Percentiles rank a stretch among this genome's conserved stretches.
Evolutionary conservation across 2,329 filamentous ascomycete genomes (phyloP).

Genomic region (Phyllosticta citrichinensis): DNA sequence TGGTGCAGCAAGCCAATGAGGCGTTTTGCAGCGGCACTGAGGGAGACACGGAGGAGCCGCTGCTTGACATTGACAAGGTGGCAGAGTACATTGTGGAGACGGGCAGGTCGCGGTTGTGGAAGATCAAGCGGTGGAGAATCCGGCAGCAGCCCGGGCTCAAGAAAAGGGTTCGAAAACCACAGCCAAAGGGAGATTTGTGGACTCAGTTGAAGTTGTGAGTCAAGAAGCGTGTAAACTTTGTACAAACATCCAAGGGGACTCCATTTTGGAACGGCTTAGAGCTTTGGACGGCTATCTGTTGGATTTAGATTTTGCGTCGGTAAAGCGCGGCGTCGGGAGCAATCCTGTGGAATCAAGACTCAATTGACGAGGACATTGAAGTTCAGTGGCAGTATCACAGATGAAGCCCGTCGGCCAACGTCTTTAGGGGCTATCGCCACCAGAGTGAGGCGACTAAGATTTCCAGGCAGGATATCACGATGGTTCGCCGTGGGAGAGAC

Average conservation of each 20-base stretch:
- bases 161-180: not conserved
- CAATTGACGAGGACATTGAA: too few relatives aligned
- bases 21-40: not conserved
- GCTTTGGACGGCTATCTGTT: not conserved
- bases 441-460: not conserved
- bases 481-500: not conserved
- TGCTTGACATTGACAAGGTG: not conserved
- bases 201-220: not conserved
- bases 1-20: not conserved
- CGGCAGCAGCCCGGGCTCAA: not conserved
- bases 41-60: not conserved
- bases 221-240: not conserved
- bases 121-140: not conserved
- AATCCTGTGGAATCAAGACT: not conserved
- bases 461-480: not conserved
- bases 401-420: too few relatives aligned
- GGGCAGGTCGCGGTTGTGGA: not conserved
- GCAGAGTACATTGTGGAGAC: not conserved
- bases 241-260: not conserved
- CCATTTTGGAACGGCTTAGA: not conserved
- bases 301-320: not conserved
- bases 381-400: too few relatives aligned
- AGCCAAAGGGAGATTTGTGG: not conserved
- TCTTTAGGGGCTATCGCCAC: not conserved
- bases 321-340: not conserved